Percentiles rank a stretch among this genome's conserved stretches.
Conservation (phyloP, 1,284 basidiomycete genomes). For the Cutaneotrichosporon mucoides region DNA sequence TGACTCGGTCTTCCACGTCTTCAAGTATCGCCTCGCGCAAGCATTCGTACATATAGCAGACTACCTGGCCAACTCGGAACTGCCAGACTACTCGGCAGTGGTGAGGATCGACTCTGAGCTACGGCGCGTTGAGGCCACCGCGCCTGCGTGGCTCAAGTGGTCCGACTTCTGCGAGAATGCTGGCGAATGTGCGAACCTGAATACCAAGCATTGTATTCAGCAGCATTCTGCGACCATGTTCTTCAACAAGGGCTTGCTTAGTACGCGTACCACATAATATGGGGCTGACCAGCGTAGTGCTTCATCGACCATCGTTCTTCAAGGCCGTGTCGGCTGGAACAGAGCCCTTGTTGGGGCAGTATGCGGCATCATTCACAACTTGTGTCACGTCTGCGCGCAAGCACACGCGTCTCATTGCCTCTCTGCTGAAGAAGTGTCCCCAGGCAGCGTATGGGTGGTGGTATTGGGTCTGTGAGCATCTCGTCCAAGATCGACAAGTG, state of each 20-base stretch:
- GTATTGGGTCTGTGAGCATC: conserved; percentile 23
- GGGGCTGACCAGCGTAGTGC: conserved; percentile 3
- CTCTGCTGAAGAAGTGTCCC: conserved; percentile 13
- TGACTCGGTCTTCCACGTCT: conserved; percentile 20
- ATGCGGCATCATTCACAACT: conserved; percentile 25
- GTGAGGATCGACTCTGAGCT: conserved; percentile 24
- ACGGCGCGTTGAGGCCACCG: conserved; percentile 14
- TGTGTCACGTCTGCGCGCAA: conserved; percentile 24
- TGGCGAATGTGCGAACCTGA: neutral
- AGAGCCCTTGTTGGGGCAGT: conserved; percentile 21
- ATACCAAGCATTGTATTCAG: conserved; percentile 19
- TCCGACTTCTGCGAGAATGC: conserved; percentile 14
- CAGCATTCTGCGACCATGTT: conserved; percentile 26
- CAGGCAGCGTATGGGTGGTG: conserved; percentile 24
- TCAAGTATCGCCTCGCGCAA: conserved; percentile 20
- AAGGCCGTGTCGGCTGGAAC: conserved; percentile 18
- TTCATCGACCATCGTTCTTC: conserved; percentile 26
- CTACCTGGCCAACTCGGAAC: conserved; percentile 17
- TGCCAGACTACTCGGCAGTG: conserved; percentile 23
- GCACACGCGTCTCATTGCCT: conserved; percentile 21
- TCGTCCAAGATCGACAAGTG: no score
- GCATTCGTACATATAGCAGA: conserved; percentile 21
- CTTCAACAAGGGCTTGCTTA: conserved; percentile 24
- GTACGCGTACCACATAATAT: neutral
- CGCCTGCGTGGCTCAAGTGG: conserved; percentile 23